Base-by-base conservation (phyloP, 2,329 filamentous ascomycete genomes). In the Pseudofabraea citricarpa region DNA sequence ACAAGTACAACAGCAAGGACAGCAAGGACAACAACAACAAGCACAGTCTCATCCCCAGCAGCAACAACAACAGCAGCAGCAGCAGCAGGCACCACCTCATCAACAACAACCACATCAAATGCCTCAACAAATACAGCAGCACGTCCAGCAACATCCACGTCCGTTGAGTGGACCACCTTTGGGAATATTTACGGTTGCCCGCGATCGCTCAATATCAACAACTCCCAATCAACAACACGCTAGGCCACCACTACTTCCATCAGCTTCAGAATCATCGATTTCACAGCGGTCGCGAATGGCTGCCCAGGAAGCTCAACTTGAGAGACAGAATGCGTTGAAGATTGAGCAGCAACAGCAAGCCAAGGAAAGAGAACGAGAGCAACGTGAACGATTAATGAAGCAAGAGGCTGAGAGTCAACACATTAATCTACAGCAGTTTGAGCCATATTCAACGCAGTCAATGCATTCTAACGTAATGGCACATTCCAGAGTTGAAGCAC, bases 401-500 rank as follows among this genome's bases (percentile, higher is more conserved):
- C 55, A 61, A 45, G 59, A 63, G 43, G 46, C 36, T 3, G 56
- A 58, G 10, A 61, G 23, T 44, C 57, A 35, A 58, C 65, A 49
- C 52, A 59, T 42, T 57, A 31, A 31, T 15, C 6, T 31, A 10
- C 70, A 41, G 43, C 59, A 51, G 57, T 67, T 46, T 39, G 60
- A 63, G 37, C 48, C 51, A 10, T 62, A 61, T 44, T 40, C 50
- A 3, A 45, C 55, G 16, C 48, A 55, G 27, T 21, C 44, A 20
- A 48, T 52, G 21, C 56, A 50, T 23, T 23, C 45, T 35, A 52
- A 43, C 27, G 48, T 51, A 43, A 38, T 49, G 20, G 41, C 48
- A 9, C 51, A 54, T 33, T 46, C 52, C 15, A 54, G 57, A 41
- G 37, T 50, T 16, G 59, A 60, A 31, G 40, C 41, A n/a, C 37